phyloP scores from a whole-genome alignment of 1,284 basidiomycete genomes.

The Leccinum solheimii region DNA sequence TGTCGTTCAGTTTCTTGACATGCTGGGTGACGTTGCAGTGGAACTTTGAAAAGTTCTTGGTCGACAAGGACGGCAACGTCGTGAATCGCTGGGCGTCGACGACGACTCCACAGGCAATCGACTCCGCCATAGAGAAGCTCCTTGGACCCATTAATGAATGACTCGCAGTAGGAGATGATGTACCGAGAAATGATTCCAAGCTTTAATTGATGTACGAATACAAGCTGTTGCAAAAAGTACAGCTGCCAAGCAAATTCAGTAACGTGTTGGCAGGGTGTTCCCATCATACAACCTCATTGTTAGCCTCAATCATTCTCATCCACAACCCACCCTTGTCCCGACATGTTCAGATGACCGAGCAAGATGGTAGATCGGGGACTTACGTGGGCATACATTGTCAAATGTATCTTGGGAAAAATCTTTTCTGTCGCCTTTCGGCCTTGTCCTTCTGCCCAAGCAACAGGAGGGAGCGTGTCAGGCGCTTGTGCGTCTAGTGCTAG shows the following conservation, averaged over 20 bases:
- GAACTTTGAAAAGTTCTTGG: slow-evolving; percentile 80
- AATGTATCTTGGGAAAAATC: slow-evolving; percentile 37
- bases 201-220: slow-evolving; percentile 7
- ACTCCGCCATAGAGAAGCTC: slow-evolving; percentile 64
- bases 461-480: slow-evolving; percentile 33
- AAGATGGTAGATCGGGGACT: slow-evolving; percentile 4
- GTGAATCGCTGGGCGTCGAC: slow-evolving; percentile 79
- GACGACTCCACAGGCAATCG: slow-evolving; percentile 71
- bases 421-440: slow-evolving; percentile 41
- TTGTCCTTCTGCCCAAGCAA: slow-evolving; percentile 32
- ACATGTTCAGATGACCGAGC: background rate
- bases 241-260: background rate
- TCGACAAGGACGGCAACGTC: slow-evolving; percentile 72
- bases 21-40: slow-evolving; percentile 45
- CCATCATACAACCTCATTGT: no score
- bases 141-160: slow-evolving; percentile 31
- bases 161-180: slow-evolving; percentile 8
- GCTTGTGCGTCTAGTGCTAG: slow-evolving; percentile 40
- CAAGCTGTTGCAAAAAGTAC: background rate
- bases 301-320: slow-evolving; percentile 28
- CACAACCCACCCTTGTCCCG: slow-evolving; percentile 28
- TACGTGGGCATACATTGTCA: slow-evolving; percentile 43
- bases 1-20: background rate
- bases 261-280: background rate
- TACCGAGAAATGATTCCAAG: slow-evolving; percentile 2